Conservation (phyloP, 257 asterid species). For the Anisodus acutangulus region DNA sequence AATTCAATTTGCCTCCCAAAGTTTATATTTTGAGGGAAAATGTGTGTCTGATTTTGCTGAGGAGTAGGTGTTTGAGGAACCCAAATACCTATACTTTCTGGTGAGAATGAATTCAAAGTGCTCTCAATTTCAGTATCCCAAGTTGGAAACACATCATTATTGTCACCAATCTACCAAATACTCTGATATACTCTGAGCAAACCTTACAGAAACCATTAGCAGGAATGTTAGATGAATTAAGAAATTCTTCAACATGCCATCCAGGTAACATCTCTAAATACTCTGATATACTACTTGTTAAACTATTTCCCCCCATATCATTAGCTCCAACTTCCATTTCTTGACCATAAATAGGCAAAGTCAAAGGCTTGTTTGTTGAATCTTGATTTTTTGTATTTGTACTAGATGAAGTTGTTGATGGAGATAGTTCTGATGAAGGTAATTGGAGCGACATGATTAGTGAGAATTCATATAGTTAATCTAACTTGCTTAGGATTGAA, state of each 20-base stretch:
- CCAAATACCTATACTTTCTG: constrained; percentile 60
- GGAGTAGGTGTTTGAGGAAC: constrained; percentile 52
- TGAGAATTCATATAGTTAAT: background rate
- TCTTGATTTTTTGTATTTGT: constrained; percentile 29
- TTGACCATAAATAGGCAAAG: constrained; percentile 19
- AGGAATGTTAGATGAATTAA: constrained; percentile 58
- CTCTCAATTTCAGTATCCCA: constrained; percentile 56
- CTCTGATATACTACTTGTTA: constrained; percentile 76
- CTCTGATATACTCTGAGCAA: too few species aligned
- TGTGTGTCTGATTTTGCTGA: constrained; percentile 41
- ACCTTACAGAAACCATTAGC: constrained; percentile 63
- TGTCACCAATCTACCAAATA: constrained; percentile 49
- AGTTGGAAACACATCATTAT: constrained; percentile 49
- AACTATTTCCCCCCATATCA: constrained; percentile 33
- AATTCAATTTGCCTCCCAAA: constrained; percentile 51
- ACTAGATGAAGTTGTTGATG: constrained; percentile 34
- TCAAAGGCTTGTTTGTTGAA: background rate
- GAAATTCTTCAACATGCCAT: constrained; percentile 88
- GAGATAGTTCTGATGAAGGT: background rate
- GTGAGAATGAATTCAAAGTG: constrained; percentile 38
- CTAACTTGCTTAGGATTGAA: background rate
- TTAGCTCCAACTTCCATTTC: constrained; percentile 21
- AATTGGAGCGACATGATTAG: too few species aligned
- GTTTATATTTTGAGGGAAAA: constrained; percentile 37
- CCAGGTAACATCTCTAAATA: constrained; percentile 81